phyloP scores from a whole-genome alignment of 2,329 filamentous ascomycete species.

The Alternaria brassicicola region DNA sequence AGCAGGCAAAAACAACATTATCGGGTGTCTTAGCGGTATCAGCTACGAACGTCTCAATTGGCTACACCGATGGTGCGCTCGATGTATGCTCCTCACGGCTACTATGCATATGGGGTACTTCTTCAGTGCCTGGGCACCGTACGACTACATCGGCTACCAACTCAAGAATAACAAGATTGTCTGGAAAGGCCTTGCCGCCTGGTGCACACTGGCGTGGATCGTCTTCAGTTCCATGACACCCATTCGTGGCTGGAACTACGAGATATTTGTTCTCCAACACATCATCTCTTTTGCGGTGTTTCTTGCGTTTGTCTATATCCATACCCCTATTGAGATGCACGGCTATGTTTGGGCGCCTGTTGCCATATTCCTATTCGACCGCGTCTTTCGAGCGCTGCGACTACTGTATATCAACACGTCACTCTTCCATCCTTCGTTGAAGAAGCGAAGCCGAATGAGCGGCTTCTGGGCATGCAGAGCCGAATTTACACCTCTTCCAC shows the following conservation, averaged over 20 bases:
- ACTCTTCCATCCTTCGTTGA: conserved; percentile 48
- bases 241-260: conserved; percentile 69
- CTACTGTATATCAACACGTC: conserved; percentile 50
- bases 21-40: conserved; percentile 67
- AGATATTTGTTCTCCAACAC: conserved; percentile 73
- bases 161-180: conserved; percentile 68
- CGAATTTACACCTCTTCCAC: conserved; percentile 55
- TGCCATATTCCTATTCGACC: conserved; percentile 67
- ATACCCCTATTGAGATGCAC: conserved; percentile 64
- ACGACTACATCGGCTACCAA: conserved; percentile 64
- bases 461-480: conserved; percentile 48
- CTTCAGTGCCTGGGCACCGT: conserved; percentile 60
- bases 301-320: conserved; percentile 67
- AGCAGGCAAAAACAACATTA: conserved; percentile 61
- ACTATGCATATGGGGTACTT: conserved; percentile 75
- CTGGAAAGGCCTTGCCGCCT: conserved; percentile 70
- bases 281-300: conserved; percentile 66
- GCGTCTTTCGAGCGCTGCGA: conserved; percentile 55
- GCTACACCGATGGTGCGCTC: conserved; percentile 74
- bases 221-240: conserved; percentile 67
- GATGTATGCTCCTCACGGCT: conserved; percentile 71
- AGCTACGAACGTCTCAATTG: conserved; percentile 75
- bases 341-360: conserved; percentile 72
- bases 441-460: conserved; percentile 31
- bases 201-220: conserved; percentile 70